A percentile compares a stretch with the other conserved stretches of the same genome.
Conservation (phyloP, 2,329 filamentous ascomycete species). For the Penicillium sp. region DNA sequence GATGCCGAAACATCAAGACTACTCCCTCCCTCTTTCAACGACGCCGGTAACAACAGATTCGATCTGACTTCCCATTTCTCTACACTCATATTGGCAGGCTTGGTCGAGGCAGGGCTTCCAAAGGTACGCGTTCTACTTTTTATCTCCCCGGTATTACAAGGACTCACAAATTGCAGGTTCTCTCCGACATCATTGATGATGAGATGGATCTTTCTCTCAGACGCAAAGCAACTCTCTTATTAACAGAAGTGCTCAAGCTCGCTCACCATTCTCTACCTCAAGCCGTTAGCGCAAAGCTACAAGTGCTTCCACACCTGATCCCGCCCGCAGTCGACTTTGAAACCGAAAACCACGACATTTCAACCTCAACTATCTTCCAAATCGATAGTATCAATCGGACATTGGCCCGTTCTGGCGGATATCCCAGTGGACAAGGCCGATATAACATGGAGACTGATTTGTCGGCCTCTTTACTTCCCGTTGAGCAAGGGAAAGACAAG, state of each 20-base stretch:
- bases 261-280: conserved; percentile 81
- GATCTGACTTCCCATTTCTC: conserved; percentile 95
- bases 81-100: conserved; percentile 77
- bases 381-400: conserved; percentile 97
- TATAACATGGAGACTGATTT: conserved; percentile 48
- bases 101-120: conserved; percentile 77
- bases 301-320: conserved; percentile 84
- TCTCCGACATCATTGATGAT: conserved; percentile 52
- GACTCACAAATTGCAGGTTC: conserved; percentile 37
- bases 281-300: conserved; percentile 77
- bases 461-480: conserved; percentile 42
- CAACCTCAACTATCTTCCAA: conserved; percentile 91
- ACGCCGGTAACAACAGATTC: conserved; percentile 62
- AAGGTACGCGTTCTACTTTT: conserved; percentile 33
- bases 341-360: conserved; percentile 70
- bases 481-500: conserved; percentile 52
- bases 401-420: conserved; percentile 72
- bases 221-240: conserved; percentile 83
- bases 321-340: conserved; percentile 70
- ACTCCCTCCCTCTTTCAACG: conserved; percentile 57
- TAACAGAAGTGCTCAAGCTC: conserved; percentile 88
- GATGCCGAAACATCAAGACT: conserved; percentile 53
- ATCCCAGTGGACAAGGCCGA: conserved; percentile 39
- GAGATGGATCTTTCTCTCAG: conserved; percentile 59
- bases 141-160: neutral